Percentiles rank a stretch among this genome's conserved stretches.
These are phyloP conservation scores for Chytriomyces sp. DNA, from an alignment of 192 early-diverging fungal genomes.

Conservation along the genomic window DNA sequence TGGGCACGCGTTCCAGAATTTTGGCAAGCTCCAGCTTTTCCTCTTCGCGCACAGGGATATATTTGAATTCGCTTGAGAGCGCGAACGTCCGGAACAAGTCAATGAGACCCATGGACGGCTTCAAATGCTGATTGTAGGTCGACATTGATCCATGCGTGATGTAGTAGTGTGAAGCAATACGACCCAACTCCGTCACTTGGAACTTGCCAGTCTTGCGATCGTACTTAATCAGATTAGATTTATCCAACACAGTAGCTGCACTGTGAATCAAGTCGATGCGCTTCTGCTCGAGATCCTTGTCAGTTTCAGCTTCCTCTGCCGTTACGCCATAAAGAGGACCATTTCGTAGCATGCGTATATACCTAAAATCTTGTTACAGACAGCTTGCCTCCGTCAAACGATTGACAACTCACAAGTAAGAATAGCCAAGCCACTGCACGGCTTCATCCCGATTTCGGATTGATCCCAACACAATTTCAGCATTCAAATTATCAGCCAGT, in stretches of 20 bases:
- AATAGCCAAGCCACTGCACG: conserved; percentile 93
- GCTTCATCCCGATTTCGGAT: conserved; percentile 92
- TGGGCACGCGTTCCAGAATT: conserved; percentile 88
- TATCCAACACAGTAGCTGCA: conserved; percentile 84
- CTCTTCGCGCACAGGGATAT: conserved; percentile 91
- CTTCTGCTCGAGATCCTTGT: conserved; percentile 80
- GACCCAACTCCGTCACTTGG: conserved; percentile 87
- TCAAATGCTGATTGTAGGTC: conserved; percentile 90
- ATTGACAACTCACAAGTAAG: conserved; percentile 63
- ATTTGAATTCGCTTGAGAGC: conserved; percentile 88
- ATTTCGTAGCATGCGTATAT: conserved; percentile 94
- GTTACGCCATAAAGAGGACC: conserved; percentile 81
- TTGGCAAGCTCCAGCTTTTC: conserved; percentile 90
- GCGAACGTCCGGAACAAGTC: conserved; percentile 91
- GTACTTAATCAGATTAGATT: conserved; percentile 92
- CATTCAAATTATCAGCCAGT: conserved; percentile 91
- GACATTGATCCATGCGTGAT: conserved; percentile 90
- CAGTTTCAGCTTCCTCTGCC: conserved; percentile 69
- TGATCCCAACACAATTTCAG: conserved; percentile 92
- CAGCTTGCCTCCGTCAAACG: not conserved
- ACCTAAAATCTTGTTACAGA: conserved; percentile 34
- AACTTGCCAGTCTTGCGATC: conserved; percentile 89
- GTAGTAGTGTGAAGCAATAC: conserved; percentile 97
- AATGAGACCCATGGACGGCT: conserved; percentile 86
- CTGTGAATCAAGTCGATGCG: conserved; percentile 89